Evolutionary conservation across 305 asterid genomes (phyloP).

Genomic region (Fraxinus paxiana): DNA sequence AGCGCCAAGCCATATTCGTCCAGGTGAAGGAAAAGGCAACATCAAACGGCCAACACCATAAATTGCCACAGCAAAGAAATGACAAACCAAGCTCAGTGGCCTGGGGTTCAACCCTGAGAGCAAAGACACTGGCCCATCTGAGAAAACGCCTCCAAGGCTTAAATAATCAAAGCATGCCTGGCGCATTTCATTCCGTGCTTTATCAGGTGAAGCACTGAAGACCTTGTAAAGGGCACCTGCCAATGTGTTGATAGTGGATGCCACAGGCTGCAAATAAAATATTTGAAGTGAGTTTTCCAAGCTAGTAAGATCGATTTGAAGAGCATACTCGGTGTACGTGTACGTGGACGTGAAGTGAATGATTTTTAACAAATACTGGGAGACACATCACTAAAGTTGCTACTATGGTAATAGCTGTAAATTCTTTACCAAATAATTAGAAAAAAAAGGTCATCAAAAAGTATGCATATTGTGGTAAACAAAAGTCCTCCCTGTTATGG

Average conservation of each 20-base stretch:
- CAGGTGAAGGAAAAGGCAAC: slow-evolving; percentile 76
- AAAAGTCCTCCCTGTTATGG: background rate
- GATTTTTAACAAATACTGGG: background rate
- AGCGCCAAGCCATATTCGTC: slow-evolving; percentile 73
- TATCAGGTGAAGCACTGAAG: slow-evolving; percentile 76
- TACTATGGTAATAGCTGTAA: background rate
- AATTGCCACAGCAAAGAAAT: slow-evolving; percentile 83
- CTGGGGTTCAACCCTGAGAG: slow-evolving; percentile 84
- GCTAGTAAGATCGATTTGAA: background rate
- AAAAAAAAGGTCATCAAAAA: background rate
- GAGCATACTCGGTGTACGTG: background rate
- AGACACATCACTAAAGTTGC: background rate
- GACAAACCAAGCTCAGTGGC: slow-evolving; percentile 75
- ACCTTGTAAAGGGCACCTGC: slow-evolving; percentile 87
- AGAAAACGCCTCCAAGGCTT: slow-evolving; percentile 84
- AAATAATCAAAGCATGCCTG: slow-evolving; percentile 85
- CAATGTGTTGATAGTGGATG: slow-evolving; percentile 83
- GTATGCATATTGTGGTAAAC: background rate
- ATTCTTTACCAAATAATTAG: background rate
- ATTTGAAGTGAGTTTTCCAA: slow-evolving; percentile 17
- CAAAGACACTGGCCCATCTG: slow-evolving; percentile 75
- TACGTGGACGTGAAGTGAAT: background rate
- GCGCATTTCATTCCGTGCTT: slow-evolving; percentile 83
- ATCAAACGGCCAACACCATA: slow-evolving; percentile 75
- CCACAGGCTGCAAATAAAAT: slow-evolving; percentile 64